These are phyloP conservation scores for Debaryomycetaceae sp. DNA, from an alignment of 1,139 yeast genomes.

Conservation along the genomic window DNA sequence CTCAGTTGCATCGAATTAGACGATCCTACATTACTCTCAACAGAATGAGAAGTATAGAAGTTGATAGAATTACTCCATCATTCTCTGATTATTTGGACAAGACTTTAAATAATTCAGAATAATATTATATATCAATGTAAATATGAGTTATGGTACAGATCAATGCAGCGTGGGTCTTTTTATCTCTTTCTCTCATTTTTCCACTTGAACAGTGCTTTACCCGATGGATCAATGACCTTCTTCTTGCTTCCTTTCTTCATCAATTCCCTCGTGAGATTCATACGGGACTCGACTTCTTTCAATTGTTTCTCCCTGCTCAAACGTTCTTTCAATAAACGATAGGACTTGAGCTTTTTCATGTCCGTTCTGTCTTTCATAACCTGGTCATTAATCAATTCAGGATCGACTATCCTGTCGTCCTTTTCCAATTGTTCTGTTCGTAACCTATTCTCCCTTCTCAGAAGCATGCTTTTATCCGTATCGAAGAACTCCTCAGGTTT, in stretches of 20 bases:
- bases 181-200: constrained; percentile 72
- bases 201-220: constrained; percentile 79
- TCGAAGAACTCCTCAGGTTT: constrained; percentile 63
- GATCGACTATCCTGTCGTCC: constrained; percentile 24
- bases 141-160: neutral
- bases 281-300: constrained; percentile 61
- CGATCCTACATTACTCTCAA: constrained; percentile 79
- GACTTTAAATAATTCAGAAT: constrained; percentile 35
- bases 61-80: constrained; percentile 60
- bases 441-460: constrained; percentile 70
- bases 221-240: constrained; percentile 63
- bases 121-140: constrained; percentile 1
- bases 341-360: constrained; percentile 57
- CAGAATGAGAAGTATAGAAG: constrained; percentile 69
- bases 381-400: constrained; percentile 23
- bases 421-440: constrained; percentile 57
- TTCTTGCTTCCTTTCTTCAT: constrained; percentile 89
- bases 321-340: constrained; percentile 51
- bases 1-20: constrained; percentile 79
- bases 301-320: constrained; percentile 67
- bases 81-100: constrained; percentile 73
- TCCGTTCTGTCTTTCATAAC: constrained; percentile 43
- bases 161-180: neutral
- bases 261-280: constrained; percentile 76
- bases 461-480: constrained; percentile 62